Base-by-base conservation (phyloP, 2,329 filamentous ascomycete genomes). In the Volutella citrinella region DNA sequence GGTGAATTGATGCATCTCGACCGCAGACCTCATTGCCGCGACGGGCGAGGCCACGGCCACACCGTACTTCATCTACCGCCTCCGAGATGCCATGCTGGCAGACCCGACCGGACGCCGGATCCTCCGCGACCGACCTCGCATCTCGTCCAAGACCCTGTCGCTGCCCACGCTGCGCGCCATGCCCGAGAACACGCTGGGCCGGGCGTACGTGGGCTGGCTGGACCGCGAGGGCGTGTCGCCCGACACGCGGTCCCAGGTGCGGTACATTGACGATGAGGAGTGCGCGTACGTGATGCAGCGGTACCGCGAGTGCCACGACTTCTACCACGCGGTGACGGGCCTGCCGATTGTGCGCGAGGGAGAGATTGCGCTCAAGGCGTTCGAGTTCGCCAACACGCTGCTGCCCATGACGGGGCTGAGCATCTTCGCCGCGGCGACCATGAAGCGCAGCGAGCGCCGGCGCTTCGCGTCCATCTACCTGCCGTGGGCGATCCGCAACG, bases 281-380 rank as follows among this genome's bases (percentile, higher is more conserved):
- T 95, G 90, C 60, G 93, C 93, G 21, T 98, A 97, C 67, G 93
- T 97, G 13, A 94, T 98, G 86, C 93, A 97, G 69, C 80, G 93
- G 34, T 98, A 98, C 64, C 82, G 93, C 43, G 93, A 98, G 65
- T 95, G 86, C 48, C 93, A 98, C 62, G 93, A 98, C 61, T 96
- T 98, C 64, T 96, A 94, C 67, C 93, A 98, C 62, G 91, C 93
- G 0, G 71, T 98, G 32, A 95, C 90, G 1, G 91, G 91, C 0
- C 66, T 98, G 29, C 93, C 93, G 0, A 79, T 94, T 25, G 84
- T 95, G 44, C 77, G 89, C n/a, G 93, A 98, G 68, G 93, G 93
- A 17, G 93, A 98, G 69, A 77, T 98, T 10, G 93, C 91, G n/a
- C 75, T 98, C 49, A 98, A 98, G 66, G 89, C 90, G 1, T 95